These are phyloP conservation scores for Aspergillus spinulosporus DNA, from an alignment of 2,329 filamentous ascomycete genomes.

Conservation along the genomic window DNA sequence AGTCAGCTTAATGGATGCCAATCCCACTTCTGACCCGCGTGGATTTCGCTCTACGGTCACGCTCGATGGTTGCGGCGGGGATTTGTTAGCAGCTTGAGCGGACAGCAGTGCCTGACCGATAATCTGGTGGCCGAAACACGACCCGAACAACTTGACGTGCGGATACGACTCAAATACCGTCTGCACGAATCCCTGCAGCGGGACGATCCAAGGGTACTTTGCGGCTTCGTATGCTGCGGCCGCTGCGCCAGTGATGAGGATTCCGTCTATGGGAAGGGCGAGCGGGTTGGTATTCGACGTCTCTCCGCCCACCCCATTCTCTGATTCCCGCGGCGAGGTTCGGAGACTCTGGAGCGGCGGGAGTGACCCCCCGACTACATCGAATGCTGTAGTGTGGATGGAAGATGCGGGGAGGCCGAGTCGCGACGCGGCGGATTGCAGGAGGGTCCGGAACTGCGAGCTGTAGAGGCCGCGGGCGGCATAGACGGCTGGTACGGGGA, in stretches of 20 bases:
- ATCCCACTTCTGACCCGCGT: constrained; percentile 32
- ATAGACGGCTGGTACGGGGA: constrained; percentile 36
- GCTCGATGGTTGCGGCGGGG: neutral
- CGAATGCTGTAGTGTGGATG: constrained; percentile 37
- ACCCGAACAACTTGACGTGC: constrained; percentile 35
- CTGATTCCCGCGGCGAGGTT: constrained; percentile 3
- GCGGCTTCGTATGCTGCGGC: constrained; percentile 31
- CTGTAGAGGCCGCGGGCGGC: constrained; percentile 37
- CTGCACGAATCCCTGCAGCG: constrained; percentile 29
- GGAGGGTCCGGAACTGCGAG: constrained; percentile 36
- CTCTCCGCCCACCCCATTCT: neutral
- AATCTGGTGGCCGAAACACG: constrained; percentile 38
- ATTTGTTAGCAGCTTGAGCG: neutral
- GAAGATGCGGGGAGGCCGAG: constrained; percentile 20
- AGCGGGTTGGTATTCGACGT: constrained; percentile 12
- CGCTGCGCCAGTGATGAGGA: constrained; percentile 36
- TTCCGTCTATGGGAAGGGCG: constrained; percentile 26
- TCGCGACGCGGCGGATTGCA: constrained; percentile 33
- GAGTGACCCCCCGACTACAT: constrained; percentile 32
- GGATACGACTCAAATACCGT: constrained; percentile 30
- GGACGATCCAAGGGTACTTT: constrained; percentile 32
- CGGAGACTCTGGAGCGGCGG: constrained; percentile 30
- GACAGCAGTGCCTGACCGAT: constrained; percentile 23
- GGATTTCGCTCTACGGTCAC: constrained; percentile 25
- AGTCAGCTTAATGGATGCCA: constrained; percentile 21